Conservation (phyloP, 345 rosid genomes). For the Syzygium grande region DNA sequence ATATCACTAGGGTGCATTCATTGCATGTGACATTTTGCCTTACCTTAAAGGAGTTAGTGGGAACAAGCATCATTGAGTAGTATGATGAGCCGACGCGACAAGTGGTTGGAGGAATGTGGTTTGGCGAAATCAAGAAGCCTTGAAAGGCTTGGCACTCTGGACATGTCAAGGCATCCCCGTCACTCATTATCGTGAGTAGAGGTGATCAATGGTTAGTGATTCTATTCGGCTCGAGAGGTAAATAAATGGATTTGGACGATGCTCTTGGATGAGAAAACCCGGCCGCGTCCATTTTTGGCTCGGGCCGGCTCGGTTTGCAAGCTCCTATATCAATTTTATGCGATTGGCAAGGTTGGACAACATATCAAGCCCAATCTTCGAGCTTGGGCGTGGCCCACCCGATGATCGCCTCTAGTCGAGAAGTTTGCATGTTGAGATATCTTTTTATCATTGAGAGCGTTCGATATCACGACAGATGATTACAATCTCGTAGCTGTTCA, state of each 20-base stretch:
- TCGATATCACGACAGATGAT: not conserved
- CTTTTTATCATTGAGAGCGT: not conserved
- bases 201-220: not conserved
- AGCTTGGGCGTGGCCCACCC: not conserved
- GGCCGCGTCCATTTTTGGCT: not conserved
- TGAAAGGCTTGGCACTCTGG: not conserved
- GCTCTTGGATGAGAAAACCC: not conserved
- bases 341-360: not conserved
- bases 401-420: not conserved
- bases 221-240: not conserved
- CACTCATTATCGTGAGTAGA: not conserved
- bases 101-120: not conserved
- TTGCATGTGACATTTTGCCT: not conserved
- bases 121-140: not conserved
- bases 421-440: not conserved
- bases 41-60: not conserved
- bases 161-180: not conserved
- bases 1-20: not conserved
- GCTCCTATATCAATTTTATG: not conserved
- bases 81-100: not conserved
- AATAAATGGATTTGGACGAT: not conserved
- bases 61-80: not conserved
- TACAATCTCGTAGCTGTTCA: not conserved
- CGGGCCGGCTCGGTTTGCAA: not conserved
- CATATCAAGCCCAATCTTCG: not conserved